Evolutionary conservation across 768 basidiomycete genomes (phyloP).

Genomic region (Lepiota brunneoincarnata): DNA sequence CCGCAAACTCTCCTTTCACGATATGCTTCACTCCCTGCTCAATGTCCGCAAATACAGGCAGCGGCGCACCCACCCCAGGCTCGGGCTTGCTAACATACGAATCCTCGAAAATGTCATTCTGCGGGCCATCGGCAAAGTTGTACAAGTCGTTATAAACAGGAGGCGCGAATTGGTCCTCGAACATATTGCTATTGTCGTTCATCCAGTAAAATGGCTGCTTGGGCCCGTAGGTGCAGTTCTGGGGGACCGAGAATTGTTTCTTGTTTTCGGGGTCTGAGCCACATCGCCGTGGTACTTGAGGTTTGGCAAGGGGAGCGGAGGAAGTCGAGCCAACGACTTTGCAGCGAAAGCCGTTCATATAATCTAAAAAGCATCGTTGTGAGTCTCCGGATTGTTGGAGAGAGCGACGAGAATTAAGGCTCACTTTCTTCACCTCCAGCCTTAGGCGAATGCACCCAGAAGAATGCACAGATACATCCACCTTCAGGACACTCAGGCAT

Average conservation of each 20-base stretch:
- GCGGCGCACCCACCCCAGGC: slow-evolving; percentile 38
- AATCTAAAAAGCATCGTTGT: slow-evolving; percentile 35
- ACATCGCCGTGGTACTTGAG: slow-evolving; percentile 64
- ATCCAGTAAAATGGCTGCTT: slow-evolving; percentile 74
- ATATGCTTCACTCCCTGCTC: slow-evolving; percentile 4
- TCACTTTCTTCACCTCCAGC: slow-evolving; percentile 64
- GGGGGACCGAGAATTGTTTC: slow-evolving; percentile 40
- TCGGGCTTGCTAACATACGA: slow-evolving; percentile 45
- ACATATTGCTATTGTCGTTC: slow-evolving; percentile 62
- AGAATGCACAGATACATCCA: slow-evolving; percentile 69
- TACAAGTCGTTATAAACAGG: slow-evolving; percentile 69
- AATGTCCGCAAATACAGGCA: slow-evolving; percentile 30
- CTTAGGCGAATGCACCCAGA: slow-evolving; percentile 68
- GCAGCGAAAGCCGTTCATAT: slow-evolving; percentile 77
- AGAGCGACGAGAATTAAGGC: slow-evolving; percentile 16
- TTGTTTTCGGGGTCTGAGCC: slow-evolving; percentile 52
- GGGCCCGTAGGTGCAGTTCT: slow-evolving; percentile 72
- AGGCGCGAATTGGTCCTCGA: slow-evolving; percentile 57
- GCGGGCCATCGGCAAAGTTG: slow-evolving; percentile 70
- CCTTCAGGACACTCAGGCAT: slow-evolving; percentile 69
- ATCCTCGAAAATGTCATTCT: slow-evolving; percentile 69
- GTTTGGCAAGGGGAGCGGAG: slow-evolving; percentile 45
- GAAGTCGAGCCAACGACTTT: slow-evolving; percentile 54
- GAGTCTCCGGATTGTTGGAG: not conserved
- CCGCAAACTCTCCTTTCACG: not conserved